Evolutionary conservation across 2,329 filamentous ascomycete species (phyloP).

Genomic region (Microdochium nivale): DNA sequence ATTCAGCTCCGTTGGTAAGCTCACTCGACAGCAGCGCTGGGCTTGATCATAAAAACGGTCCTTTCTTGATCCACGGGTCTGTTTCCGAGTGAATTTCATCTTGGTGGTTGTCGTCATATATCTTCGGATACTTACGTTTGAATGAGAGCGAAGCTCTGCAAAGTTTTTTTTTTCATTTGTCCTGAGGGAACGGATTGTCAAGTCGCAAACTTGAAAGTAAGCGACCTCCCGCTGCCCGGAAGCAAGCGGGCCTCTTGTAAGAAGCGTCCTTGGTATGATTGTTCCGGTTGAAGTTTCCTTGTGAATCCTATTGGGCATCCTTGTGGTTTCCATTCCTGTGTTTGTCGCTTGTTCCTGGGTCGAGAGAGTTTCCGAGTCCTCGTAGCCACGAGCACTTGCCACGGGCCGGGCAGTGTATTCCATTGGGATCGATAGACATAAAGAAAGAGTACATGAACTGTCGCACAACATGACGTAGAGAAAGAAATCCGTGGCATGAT

Average conservation of each 20-base stretch:
- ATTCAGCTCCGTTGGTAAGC: no score
- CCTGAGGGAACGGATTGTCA: background rate
- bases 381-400: slow-evolving; percentile 13
- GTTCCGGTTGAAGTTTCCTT: background rate
- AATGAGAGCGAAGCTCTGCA: background rate
- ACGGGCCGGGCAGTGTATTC: slow-evolving; percentile 1
- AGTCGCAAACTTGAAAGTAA: background rate
- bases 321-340: background rate
- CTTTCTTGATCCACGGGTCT: background rate
- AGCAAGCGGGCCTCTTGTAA: background rate
- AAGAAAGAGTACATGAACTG: slow-evolving; percentile 20
- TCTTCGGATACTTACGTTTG: background rate
- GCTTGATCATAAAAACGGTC: background rate
- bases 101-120: background rate
- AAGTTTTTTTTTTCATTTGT: background rate
- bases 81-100: background rate
- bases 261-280: background rate
- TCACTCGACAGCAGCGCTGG: no score
- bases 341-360: slow-evolving; percentile 1
- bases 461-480: slow-evolving; percentile 18
- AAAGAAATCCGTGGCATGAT: slow-evolving; percentile 29
- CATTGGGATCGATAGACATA: slow-evolving; percentile 10
- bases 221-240: background rate
- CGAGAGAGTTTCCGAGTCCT: background rate
- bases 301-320: background rate